Base-by-base conservation (phyloP, 2,329 filamentous ascomycete species). In the Trichoderma gracile region DNA sequence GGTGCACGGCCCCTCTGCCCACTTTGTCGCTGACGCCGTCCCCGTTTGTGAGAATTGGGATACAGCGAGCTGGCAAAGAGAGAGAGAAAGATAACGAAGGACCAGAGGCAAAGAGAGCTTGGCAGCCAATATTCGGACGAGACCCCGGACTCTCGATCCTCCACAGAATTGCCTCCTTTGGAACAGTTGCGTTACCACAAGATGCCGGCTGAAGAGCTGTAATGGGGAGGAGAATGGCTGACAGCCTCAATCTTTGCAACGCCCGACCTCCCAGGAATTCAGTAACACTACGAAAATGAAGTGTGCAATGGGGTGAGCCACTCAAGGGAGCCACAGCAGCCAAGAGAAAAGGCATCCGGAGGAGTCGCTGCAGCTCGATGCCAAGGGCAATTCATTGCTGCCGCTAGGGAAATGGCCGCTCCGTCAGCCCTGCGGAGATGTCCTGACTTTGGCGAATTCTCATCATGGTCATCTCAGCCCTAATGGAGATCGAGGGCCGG, bases 21-120 rank as follows among this genome's bases (percentile, higher is more conserved):
- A 50, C 58, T 42, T 52, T 52, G 38, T 61, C 58, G 46, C 58
- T 45, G 58, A 52, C 47, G 58, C 58, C 58, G 45, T 40, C 56
- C 25, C 56, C n/a, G 45, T 49, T 59, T 40, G 33, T 46, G 46
- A 47, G n/a, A 42, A 42, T 55, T 40, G 52, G n/a, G 8, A 19
- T n/a, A 19, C 42, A 1, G 8, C 42, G n/a, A 38, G 30, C 50
- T 23, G 21, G 33, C 15, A 8, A 27, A 9, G 7, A 8, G 15
- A 15, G 19, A 21, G 21, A 38, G 33, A 55, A 12, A 38, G 12
- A 40, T 14, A 17, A 38, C 40, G 30, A 53, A 19, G 12, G 12
- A 1, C 14, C 23, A 55, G 33, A 55, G 33, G 10, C 19, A 8
- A 9, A 55, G 21, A 43, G 25, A 42, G n/a, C 19, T 23, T 59